phyloP scores from a whole-genome alignment of 805 yeast species.

The Kodamaea kaohsiungensis region DNA sequence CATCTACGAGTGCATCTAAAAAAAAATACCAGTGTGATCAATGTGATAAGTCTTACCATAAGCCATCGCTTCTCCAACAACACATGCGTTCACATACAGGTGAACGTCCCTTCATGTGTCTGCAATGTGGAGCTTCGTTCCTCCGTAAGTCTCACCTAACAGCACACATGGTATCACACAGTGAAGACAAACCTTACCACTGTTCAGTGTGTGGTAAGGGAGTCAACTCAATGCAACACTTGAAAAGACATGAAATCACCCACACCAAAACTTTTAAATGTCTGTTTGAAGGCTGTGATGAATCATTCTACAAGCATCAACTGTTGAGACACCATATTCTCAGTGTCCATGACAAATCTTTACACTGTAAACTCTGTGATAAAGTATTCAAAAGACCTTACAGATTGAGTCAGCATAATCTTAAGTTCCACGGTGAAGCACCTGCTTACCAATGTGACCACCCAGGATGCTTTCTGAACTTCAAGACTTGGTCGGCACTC shows the following conservation, averaged over 20 bases:
- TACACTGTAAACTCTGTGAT: slow-evolving; percentile 64
- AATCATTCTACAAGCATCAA: slow-evolving; percentile 72
- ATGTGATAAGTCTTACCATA: slow-evolving; percentile 74
- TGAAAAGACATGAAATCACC: slow-evolving; percentile 78
- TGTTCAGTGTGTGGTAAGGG: slow-evolving; percentile 83
- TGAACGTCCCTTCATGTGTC: slow-evolving; percentile 75
- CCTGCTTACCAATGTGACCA: slow-evolving; percentile 61
- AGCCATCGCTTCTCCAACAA: slow-evolving; percentile 82
- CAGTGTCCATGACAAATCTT: slow-evolving; percentile 56
- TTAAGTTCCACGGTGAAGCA: slow-evolving; percentile 60
- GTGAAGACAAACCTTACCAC: slow-evolving; percentile 60
- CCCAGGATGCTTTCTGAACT: slow-evolving; percentile 58
- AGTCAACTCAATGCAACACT: slow-evolving; percentile 75
- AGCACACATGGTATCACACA: slow-evolving; percentile 72
- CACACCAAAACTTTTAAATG: slow-evolving; percentile 71
- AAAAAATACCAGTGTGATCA: slow-evolving; percentile 61
- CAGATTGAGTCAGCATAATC: slow-evolving; percentile 64
- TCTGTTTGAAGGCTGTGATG: slow-evolving; percentile 59
- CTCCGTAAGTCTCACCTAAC: slow-evolving; percentile 76
- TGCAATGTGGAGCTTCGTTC: slow-evolving; percentile 63
- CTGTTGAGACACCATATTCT: slow-evolving; percentile 71
- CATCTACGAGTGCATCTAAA: slow-evolving; percentile 3
- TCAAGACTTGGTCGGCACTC: slow-evolving; percentile 72
- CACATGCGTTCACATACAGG: slow-evolving; percentile 78
- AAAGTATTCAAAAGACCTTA: slow-evolving; percentile 64